Conservation (phyloP, 2,329 filamentous ascomycete species). For the Cytospora schulzeri region DNA sequence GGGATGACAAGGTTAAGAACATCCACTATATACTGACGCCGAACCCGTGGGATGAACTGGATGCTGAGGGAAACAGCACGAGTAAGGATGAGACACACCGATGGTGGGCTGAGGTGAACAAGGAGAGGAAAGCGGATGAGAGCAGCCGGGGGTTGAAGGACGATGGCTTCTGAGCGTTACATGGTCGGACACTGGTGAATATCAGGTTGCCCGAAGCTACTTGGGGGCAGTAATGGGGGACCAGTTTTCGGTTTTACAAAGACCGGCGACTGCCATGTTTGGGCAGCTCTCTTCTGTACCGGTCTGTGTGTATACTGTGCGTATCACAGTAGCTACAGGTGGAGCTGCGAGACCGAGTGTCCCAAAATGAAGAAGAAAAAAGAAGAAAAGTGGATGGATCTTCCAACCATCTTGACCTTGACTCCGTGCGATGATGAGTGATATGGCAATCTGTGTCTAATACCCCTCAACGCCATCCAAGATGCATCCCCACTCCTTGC, state of each 20-base stretch:
- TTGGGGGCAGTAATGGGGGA: neutral
- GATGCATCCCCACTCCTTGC: conserved; percentile 22
- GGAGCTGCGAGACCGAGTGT: conserved; percentile 1
- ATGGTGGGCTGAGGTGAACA: conserved; percentile 59
- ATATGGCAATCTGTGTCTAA: conserved; percentile 24
- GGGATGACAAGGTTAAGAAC: conserved; percentile 60
- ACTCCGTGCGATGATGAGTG: conserved; percentile 28
- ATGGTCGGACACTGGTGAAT: neutral
- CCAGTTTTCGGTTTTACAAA: neutral
- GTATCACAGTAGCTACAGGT: neutral
- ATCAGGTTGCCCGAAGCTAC: neutral
- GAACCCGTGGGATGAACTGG: conserved; percentile 62
- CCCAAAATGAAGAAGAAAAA: neutral
- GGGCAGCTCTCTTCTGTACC: neutral
- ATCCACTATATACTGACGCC: conserved; percentile 63
- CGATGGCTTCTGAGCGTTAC: conserved; percentile 36
- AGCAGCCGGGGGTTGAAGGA: conserved; percentile 41
- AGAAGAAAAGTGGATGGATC: neutral
- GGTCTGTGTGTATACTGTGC: neutral
- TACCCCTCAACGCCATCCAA: conserved; percentile 22
- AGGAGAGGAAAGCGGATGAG: conserved; percentile 46
- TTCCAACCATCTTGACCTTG: conserved; percentile 16
- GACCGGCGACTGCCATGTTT: neutral
- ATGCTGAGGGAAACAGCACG: conserved; percentile 45
- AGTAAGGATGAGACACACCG: conserved; percentile 51